These are phyloP conservation scores for Solanum pimpinellifolium DNA, from an alignment of 257 asterid species.

Conservation along the genomic window DNA sequence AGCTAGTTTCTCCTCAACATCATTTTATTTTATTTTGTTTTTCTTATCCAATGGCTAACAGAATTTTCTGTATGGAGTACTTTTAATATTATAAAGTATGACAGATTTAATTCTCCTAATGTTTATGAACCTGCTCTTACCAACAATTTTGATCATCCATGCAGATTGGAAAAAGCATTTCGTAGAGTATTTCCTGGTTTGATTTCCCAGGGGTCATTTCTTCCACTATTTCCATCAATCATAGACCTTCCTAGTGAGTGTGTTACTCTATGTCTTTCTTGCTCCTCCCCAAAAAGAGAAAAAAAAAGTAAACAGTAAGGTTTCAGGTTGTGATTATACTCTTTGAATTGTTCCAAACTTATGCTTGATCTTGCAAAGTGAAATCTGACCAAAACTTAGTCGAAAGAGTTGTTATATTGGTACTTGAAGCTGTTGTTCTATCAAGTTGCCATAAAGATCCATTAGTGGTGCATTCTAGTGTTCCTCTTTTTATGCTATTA, in stretches of 20 bases:
- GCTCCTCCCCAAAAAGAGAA: background rate
- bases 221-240: conserved; percentile 65
- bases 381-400: background rate
- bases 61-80: background rate
- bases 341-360: background rate
- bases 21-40: background rate
- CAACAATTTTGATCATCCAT: background rate
- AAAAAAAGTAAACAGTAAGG: background rate
- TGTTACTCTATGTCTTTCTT: background rate
- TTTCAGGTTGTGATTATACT: background rate
- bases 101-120: background rate
- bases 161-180: conserved; percentile 59
- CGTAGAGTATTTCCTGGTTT: conserved; percentile 44
- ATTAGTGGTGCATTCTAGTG: background rate
- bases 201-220: conserved; percentile 75
- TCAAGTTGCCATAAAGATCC: background rate
- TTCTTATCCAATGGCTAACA: background rate
- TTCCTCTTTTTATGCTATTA: background rate
- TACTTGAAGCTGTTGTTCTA: background rate
- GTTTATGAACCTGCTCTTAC: background rate
- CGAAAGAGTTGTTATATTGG: background rate
- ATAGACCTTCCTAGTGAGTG: conserved; percentile 83
- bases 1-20: background rate
- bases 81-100: background rate
- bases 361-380: background rate